Base-by-base conservation (phyloP, 2,329 filamentous ascomycete species). In the Beauveria scarabaeidicola region DNA sequence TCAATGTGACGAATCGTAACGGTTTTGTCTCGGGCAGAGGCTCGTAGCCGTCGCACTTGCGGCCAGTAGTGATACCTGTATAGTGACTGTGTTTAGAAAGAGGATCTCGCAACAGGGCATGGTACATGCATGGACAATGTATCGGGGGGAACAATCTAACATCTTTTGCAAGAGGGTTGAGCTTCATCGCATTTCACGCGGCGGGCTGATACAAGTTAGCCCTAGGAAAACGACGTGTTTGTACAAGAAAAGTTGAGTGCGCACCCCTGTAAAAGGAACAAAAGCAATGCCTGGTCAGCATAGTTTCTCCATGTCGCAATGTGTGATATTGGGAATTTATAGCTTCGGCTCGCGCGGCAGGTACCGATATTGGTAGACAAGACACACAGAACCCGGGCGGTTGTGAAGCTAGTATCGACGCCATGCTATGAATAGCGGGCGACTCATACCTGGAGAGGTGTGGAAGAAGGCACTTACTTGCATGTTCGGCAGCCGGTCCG, bases 401-500 rank as follows among this genome's bases (percentile, higher is more conserved):
- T 40, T 15, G 10, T 15, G 19, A 9, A 23, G 5, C 11, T 17
- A 17, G 15, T 21, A 47, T 23, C 21, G 13, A 36, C n/a, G 11
- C 48, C 29, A 21, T 32, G 29, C 10, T 32, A 32, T 32, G 29
- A 32, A 10, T 13, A 36, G 15, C 13, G 13, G 5, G 40, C n/a
- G 19, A 55, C 17, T 23, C 2, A 36, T 32, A 32, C 10, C 29
- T 11, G 29, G 7, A 55, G n/a, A 23, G 9, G 23, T 17, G 15
- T 4, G 15, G 36, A 15, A n/a, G 51, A 27, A 19, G 29, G 11
- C 21, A 61, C 59, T 61, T 52, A 61, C 59, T 61, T 61, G 59
- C 59, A 61, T 17, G 59, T 61, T 48, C 41, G 46, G 32, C 59
- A 61, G 21, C 59, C 59, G 17, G 59, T 61, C 25, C 59, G 53